Evolutionary conservation across 306 rosid species (phyloP), one percentile per base, ranked within the genome.

Genomic region (Castanea sativa): DNA sequence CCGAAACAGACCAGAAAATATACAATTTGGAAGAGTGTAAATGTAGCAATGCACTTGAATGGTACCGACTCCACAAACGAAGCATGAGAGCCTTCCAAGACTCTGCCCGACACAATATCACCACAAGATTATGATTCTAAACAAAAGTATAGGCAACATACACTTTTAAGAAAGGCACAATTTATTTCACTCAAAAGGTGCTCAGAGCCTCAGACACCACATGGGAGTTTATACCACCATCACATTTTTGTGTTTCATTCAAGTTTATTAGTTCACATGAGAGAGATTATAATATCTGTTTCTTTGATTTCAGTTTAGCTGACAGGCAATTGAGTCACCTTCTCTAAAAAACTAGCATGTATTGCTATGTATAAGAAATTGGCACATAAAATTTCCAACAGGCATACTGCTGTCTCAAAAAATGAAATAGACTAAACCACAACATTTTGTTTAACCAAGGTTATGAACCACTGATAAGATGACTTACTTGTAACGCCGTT

Each of bases 11-110:
- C 21, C 85, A 93, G 84, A 74, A 93, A 78, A 80, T 93, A 93
- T 13, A 89, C 71, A 51, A 90, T 71, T 77, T 93, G 97, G 85
- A 93, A 89, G 59, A 91, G 77, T 43, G 96, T 93, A 82, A 93
- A 93, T 20, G 80, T 67, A 11, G 88, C 80, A 41, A 88, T 87
- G 79, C 74, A 81, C 79, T 72, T 89, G 81, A 76, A 81, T 60
- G 96, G 97, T 59, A 93, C 97, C 7, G 89, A 83, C 83, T 91
- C 97, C 82, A 93, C 88, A 83, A 82, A 91, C 18, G 97, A 89
- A 76, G 97, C 93, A 85, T 91, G 97, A 80, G 58, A 88, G 33
- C 85, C 91, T 81, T 91, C 93, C 84, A 92, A 82, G 68, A 89
- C 85, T 90, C 97, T 93, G 87, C 81, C 67, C 81, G 33, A 51